Evolutionary conservation across 257 asterid species (phyloP).

Genomic region (Ligustrum vulgare): DNA sequence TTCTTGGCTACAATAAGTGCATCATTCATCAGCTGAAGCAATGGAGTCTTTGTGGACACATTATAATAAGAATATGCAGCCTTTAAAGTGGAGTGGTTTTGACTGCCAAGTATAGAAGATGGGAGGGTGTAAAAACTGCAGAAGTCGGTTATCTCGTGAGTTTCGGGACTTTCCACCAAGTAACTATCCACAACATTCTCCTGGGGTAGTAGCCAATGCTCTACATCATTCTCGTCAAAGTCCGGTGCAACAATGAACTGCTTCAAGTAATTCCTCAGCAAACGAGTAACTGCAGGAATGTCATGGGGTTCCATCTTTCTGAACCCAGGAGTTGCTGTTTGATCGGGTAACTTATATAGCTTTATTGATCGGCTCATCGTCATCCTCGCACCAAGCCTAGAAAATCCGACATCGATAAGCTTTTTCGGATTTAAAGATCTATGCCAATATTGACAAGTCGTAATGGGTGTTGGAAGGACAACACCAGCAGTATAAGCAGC

Average conservation of each 20-base stretch:
- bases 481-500: slow-evolving; percentile 42
- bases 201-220: slow-evolving; percentile 37
- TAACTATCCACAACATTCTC: slow-evolving; percentile 37
- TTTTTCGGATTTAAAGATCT: slow-evolving; percentile 38
- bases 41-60: slow-evolving; percentile 33
- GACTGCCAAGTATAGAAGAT: slow-evolving; percentile 32
- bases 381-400: slow-evolving; percentile 39
- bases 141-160: slow-evolving; percentile 32
- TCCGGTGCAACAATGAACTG: slow-evolving; percentile 35
- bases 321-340: slow-evolving; percentile 33
- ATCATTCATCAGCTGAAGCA: slow-evolving; percentile 37
- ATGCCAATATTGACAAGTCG: slow-evolving; percentile 40
- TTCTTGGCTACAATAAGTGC: slow-evolving; percentile 32
- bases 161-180: slow-evolving; percentile 33
- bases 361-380: slow-evolving; percentile 41
- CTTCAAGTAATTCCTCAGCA: slow-evolving; percentile 33
- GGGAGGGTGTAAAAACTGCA: slow-evolving; percentile 39
- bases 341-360: slow-evolving; percentile 38
- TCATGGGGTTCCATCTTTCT: slow-evolving; percentile 39
- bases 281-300: slow-evolving; percentile 34
- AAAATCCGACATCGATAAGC: slow-evolving; percentile 39
- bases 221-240: slow-evolving; percentile 33
- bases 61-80: slow-evolving; percentile 40
- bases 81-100: slow-evolving; percentile 30
- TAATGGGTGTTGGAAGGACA: slow-evolving; percentile 34